Evolutionary conservation across 139 green algal species (phyloP).

Genomic region (Chlorella sp.): DNA sequence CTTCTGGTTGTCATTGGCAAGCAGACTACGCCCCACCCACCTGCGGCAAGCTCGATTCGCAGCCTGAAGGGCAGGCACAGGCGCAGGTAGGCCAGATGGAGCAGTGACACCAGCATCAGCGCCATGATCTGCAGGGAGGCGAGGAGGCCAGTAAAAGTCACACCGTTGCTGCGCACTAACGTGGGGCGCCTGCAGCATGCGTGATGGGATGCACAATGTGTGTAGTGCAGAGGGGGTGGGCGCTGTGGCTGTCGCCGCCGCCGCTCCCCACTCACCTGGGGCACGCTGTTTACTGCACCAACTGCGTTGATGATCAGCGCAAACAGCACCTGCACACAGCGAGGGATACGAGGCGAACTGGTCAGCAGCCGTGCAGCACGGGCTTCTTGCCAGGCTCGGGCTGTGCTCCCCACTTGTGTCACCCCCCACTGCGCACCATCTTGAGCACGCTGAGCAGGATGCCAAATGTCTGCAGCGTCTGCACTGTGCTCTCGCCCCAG

Average conservation of each 20-base stretch:
- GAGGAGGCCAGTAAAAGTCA: background rate
- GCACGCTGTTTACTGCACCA: slow-evolving; percentile 35
- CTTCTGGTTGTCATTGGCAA: too few species aligned
- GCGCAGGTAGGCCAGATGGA: slow-evolving; percentile 49
- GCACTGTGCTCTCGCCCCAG: slow-evolving; percentile 19
- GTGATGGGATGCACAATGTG: too few species aligned
- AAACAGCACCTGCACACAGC: slow-evolving; percentile 40
- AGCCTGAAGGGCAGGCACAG: slow-evolving; percentile 45
- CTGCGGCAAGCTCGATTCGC: slow-evolving; percentile 39
- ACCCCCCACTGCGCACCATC: background rate
- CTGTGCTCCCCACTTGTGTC: too few species aligned
- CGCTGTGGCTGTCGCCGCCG: too few species aligned
- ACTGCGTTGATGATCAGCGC: slow-evolving; percentile 44
- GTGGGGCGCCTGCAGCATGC: background rate
- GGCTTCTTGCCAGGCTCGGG: too few species aligned
- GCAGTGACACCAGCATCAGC: slow-evolving; percentile 41
- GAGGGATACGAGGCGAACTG: too few species aligned
- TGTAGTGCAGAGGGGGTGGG: background rate
- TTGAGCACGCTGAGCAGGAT: slow-evolving; percentile 36
- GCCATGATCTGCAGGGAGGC: slow-evolving; percentile 29
- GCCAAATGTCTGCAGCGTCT: slow-evolving; percentile 45
- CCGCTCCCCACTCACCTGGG: slow-evolving; percentile 10
- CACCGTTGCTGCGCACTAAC: too few species aligned
- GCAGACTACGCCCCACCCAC: too few species aligned
- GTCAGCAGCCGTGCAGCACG: too few species aligned